A percentile compares a stretch with the other conserved stretches of the same genome.
Conservation (phyloP, 495 filamentous ascomycete species). For the Friedmanniomyces endolithicus region DNA sequence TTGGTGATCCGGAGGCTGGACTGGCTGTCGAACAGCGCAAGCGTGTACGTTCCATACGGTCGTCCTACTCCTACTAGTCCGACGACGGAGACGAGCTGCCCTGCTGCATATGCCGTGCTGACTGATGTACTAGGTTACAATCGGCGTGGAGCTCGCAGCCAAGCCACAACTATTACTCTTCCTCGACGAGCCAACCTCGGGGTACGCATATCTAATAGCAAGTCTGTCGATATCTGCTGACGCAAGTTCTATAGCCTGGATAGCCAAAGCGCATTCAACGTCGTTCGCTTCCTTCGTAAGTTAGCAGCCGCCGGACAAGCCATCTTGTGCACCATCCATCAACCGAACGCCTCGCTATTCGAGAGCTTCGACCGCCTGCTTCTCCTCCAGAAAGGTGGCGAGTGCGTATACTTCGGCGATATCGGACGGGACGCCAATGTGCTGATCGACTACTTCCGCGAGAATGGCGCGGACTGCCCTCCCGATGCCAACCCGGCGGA, state of each 20-base stretch:
- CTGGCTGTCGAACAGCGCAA: constrained; percentile 64
- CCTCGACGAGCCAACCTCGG: constrained; percentile 81
- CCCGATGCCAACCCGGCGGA: constrained; percentile 66
- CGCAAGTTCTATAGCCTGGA: constrained; percentile 38
- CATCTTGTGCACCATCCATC: constrained; percentile 78
- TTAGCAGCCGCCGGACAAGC: constrained; percentile 73
- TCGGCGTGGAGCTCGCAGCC: constrained; percentile 76
- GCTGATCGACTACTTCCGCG: constrained; percentile 30
- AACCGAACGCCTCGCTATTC: constrained; percentile 76
- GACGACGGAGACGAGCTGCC: no score
- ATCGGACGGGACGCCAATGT: constrained; percentile 47
- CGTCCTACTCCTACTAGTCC: no score
- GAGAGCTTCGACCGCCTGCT: constrained; percentile 64
- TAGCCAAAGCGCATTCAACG: constrained; percentile 74
- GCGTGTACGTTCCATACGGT: constrained; percentile 37
- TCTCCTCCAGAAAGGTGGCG: constrained; percentile 51
- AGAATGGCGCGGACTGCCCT: constrained; percentile 43
- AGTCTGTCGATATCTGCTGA: not conserved
- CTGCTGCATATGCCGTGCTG: not conserved
- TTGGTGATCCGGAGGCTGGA: constrained; percentile 64
- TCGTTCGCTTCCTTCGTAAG: constrained; percentile 77
- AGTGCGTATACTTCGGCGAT: constrained; percentile 55
- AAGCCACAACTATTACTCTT: constrained; percentile 80
- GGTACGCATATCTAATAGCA: constrained; percentile 25
- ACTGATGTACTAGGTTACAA: constrained; percentile 43